Conservation (phyloP, 805 yeast genomes). For the Myxozyma sirexii region DNA sequence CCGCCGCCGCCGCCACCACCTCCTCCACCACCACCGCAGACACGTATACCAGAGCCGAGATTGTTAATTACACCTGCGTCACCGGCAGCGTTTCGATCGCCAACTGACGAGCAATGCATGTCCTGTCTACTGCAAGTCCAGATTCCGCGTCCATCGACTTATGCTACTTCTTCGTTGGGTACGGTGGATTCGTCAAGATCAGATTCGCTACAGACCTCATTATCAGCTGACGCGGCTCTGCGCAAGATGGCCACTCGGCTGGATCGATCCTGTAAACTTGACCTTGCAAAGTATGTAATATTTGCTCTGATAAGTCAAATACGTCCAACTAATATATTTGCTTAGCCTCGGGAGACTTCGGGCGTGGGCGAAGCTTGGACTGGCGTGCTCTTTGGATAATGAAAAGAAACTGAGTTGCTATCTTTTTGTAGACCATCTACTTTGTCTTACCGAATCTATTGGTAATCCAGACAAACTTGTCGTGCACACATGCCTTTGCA, state of each 20-base stretch:
- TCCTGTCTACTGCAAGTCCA: constrained; percentile 18
- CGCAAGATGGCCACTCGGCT: constrained; percentile 1
- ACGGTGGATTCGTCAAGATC: not conserved
- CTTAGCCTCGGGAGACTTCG: constrained; percentile 14
- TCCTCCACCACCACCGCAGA: constrained; percentile 2
- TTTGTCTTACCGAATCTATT: constrained; percentile 12
- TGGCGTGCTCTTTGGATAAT: not conserved
- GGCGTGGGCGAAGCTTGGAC: constrained; percentile 15
- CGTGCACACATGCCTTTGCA: constrained; percentile 8
- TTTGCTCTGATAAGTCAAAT: not conserved
- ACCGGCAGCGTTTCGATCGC: constrained; percentile 10
- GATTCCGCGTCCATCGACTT: constrained; percentile 4
- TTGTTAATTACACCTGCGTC: constrained; percentile 13
- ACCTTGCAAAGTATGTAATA: not conserved
- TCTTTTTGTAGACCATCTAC: constrained; percentile 20
- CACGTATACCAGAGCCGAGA: constrained; percentile 18
- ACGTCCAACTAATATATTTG: no score
- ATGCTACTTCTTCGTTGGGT: not conserved
- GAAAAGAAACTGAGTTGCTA: constrained; percentile 19
- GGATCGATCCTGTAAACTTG: constrained; percentile 1
- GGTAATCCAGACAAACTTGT: not conserved
- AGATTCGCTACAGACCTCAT: not conserved
- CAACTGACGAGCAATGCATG: constrained; percentile 10
- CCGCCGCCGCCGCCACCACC: not conserved
- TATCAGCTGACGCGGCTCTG: constrained; percentile 12